Base-by-base conservation (phyloP, 2,329 filamentous ascomycete species). In the Celoporthe dispersa region DNA sequence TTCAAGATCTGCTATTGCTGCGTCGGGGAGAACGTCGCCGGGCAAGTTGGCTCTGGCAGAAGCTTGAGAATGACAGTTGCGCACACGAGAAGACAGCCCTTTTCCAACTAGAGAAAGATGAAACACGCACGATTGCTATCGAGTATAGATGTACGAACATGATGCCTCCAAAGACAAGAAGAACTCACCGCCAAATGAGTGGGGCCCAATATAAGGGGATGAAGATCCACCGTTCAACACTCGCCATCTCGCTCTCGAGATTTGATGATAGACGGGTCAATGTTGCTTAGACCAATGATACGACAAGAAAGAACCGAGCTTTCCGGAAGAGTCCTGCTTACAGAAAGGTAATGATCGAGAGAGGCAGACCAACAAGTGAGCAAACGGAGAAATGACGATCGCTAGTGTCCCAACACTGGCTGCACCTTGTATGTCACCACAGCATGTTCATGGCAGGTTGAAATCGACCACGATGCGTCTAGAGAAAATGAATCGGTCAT, bases 131-230 rank as follows among this genome's bases (percentile, higher is more conserved):
- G 53, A 33, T n/a, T 53, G 51, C 51, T 16, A 57, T 33, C 33
- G 8, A 63, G 35, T 12, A 39, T 16, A 31, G 14, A 28, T 66
- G 35, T 55, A n/a, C 14, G 33, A 55, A 35, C 28, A 7, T 28
- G n/a, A 33, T 37, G 6, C 8, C 19, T 7, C 31, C 22, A 39
- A 25, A 35, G 48, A 59, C 61, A 51, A 62, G 8, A 48, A 53
- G 37, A n/a, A n/a, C 59, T 70, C 68, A 70, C 68, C 68, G 68
- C 68, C 65, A 64, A 60, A 70, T 63, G 59, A 51, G 68, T 70
- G 68, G 68, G 35, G 57, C 28, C 48, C 28, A 35, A 35, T 37
- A 59, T 59, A 66, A 67, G 60, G 68, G 39, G 68, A 64, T 66
- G 64, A 48, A 48, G 44, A 60, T 70, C 68, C 68, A 70, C 68